Evolutionary conservation across 169 alveolate species (phyloP).

Genomic region (Cryptosporidium viatorum): DNA sequence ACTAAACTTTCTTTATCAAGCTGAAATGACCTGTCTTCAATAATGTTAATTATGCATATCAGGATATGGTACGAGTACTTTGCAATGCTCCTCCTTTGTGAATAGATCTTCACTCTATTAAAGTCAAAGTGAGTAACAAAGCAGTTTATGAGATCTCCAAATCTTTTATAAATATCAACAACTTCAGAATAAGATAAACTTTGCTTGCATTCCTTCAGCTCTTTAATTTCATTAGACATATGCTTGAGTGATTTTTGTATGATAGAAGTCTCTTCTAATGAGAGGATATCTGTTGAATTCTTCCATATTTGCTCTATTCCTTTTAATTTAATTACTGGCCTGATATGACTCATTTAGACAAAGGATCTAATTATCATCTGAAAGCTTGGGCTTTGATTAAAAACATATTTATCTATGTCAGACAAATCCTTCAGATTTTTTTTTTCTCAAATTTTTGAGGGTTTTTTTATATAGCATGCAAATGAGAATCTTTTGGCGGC

Average conservation of each 20-base stretch:
- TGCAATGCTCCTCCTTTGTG: constrained; percentile 60
- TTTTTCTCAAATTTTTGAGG: neutral
- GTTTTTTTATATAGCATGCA: constrained; percentile 26
- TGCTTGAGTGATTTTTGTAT: constrained; percentile 43
- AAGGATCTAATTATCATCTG: neutral
- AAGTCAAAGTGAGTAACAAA: constrained; percentile 57
- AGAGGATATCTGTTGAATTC: constrained; percentile 25
- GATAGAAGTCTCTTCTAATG: constrained; percentile 9
- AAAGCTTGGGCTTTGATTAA: neutral
- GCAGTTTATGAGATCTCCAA: constrained; percentile 10
- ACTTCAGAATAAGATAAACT: constrained; percentile 6
- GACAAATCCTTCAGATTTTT: neutral
- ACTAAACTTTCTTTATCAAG: constrained; percentile 17
- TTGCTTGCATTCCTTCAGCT: constrained; percentile 32
- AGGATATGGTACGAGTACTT: constrained; percentile 60
- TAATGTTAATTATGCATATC: constrained; percentile 36
- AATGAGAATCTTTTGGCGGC: constrained; percentile 55
- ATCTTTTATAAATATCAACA: neutral
- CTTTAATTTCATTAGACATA: constrained; percentile 37
- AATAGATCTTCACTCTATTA: neutral
- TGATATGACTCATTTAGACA: constrained; percentile 10
- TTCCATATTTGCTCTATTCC: constrained; percentile 41
- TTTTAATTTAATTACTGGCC: constrained; percentile 16
- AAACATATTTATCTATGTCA: neutral
- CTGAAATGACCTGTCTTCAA: neutral